Evolutionary conservation across 2,329 filamentous ascomycete species (phyloP).

Genomic region (Ophiocordyceps camponoti-floridani): DNA sequence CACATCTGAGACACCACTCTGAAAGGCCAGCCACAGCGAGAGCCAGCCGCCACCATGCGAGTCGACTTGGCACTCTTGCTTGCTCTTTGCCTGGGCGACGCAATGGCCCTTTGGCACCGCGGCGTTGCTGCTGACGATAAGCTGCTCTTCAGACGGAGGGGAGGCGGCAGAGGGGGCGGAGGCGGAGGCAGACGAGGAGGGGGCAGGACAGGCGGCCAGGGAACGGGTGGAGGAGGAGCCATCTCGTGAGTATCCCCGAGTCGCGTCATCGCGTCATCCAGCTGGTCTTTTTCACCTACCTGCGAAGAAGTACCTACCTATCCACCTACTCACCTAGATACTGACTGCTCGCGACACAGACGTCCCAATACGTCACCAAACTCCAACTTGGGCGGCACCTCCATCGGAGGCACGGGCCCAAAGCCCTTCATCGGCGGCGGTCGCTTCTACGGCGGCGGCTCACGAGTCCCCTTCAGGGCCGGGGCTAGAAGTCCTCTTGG

Average conservation of each 20-base stretch:
- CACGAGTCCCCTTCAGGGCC: constrained; percentile 38
- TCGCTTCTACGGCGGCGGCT: constrained; percentile 49
- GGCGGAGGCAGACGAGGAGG: background rate
- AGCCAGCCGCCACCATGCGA: background rate
- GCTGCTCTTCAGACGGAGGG: background rate
- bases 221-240: background rate
- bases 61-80: background rate
- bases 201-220: background rate
- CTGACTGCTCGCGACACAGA: background rate
- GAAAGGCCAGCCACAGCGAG: too few relatives aligned
- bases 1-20: too few relatives aligned
- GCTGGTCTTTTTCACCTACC: too few relatives aligned
- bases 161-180: background rate
- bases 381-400: constrained; percentile 30
- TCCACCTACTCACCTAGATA: too few relatives aligned
- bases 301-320: too few relatives aligned
- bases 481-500: constrained; percentile 35
- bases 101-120: constrained; percentile 1
- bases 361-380: constrained; percentile 6
- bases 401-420: constrained; percentile 38
- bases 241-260: background rate
- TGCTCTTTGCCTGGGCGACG: background rate
- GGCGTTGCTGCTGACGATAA: background rate
- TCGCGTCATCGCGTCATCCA: too few relatives aligned
- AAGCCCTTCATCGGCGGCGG: constrained; percentile 42